Conservation (phyloP, 202 grass and related monocot species). For the Schoenoplectus tabernaemontani region DNA sequence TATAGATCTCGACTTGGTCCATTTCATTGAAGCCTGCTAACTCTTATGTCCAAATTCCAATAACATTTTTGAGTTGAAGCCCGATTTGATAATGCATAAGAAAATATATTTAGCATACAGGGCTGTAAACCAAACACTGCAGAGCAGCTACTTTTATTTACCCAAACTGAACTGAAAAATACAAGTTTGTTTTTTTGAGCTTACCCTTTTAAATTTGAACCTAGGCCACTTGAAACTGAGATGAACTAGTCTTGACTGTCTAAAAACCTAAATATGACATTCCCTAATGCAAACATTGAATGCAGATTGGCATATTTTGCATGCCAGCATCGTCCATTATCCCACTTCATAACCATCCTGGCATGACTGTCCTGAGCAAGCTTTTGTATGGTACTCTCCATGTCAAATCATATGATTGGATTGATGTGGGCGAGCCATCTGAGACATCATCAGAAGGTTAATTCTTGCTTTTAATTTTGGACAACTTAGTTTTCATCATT, state of each 20-base stretch:
- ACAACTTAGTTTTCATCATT: not conserved
- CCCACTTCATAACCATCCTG: constrained; percentile 92
- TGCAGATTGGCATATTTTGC: constrained; percentile 96
- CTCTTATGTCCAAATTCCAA: not conserved
- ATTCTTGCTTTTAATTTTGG: constrained; percentile 1
- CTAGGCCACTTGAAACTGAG: not conserved
- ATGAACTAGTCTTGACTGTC: not conserved
- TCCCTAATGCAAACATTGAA: not conserved
- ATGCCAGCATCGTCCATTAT: constrained; percentile 88
- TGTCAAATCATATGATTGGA: constrained; percentile 83
- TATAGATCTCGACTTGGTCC: not conserved
- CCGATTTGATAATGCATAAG: not conserved
- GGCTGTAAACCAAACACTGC: not conserved
- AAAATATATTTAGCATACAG: not conserved
- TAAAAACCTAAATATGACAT: not conserved
- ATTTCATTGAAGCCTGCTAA: not conserved
- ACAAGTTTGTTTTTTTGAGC: not conserved
- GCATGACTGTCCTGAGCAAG: constrained; percentile 89
- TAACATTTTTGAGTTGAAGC: not conserved
- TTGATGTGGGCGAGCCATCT: constrained; percentile 35
- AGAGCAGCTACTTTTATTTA: not conserved
- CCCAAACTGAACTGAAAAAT: not conserved
- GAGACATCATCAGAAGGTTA: constrained; percentile 48
- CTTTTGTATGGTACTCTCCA: constrained; percentile 68
- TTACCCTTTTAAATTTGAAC: not conserved